Conservation (phyloP, 495 filamentous ascomycete species). For the Neurospora intermedia region DNA sequence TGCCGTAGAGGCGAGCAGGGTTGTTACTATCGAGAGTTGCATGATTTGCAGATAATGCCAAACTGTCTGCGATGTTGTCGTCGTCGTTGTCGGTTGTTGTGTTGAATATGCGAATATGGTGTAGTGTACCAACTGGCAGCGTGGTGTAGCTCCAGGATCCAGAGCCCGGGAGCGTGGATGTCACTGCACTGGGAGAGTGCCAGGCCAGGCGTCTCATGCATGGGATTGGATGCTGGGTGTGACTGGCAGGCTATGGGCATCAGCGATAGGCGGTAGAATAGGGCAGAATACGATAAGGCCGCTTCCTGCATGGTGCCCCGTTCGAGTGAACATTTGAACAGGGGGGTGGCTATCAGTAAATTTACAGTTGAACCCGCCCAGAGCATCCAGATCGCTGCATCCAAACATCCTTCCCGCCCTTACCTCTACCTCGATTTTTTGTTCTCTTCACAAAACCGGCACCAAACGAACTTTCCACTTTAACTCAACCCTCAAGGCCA, state of each 20-base stretch:
- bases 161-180: not conserved
- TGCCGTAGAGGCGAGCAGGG: constrained; percentile 50
- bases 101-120: constrained; percentile 5
- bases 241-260: not conserved
- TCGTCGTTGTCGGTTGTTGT: constrained; percentile 3
- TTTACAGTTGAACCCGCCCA: not conserved
- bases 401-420: not conserved
- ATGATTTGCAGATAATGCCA: constrained; percentile 31
- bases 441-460: not conserved
- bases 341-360: not conserved
- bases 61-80: constrained; percentile 4
- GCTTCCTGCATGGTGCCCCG: not conserved
- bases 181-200: not conserved
- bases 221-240: not conserved
- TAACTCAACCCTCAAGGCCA: not conserved
- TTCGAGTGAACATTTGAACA: not conserved
- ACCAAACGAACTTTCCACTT: not conserved
- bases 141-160: not conserved
- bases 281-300: not conserved
- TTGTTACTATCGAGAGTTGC: constrained; percentile 49
- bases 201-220: not conserved
- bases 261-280: not conserved
- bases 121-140: not conserved
- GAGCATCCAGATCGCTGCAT: not conserved
- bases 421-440: not conserved